Evolutionary conservation across 305 asterid species (phyloP), one percentile per base, ranked within the genome.

Genomic region (Rubia peregrina): DNA sequence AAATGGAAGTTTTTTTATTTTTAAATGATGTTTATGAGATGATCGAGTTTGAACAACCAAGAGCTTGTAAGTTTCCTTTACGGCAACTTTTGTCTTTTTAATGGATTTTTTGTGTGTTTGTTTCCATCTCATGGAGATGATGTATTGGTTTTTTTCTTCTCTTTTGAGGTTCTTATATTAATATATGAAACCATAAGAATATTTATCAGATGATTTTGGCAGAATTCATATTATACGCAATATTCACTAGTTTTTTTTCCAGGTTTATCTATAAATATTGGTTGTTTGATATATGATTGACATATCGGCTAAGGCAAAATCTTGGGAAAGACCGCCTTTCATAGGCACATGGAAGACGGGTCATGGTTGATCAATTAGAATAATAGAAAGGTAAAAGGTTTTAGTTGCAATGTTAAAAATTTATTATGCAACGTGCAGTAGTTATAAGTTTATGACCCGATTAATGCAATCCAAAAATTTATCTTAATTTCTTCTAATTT

Each of bases 51-150:
- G 67, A 55, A 56, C 38, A 55, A 36, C 61, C 4, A 67, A 24
- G 22, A n/a, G 42, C 10, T 68, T 68, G 73, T 38, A 63, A 74
- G 70, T 68, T 69, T 61, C 43, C 62, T 14, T 61, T 61, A 16
- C 21, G 30, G 43, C 12, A 63, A 49, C 56, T 48, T 48, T 48
- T 48, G 7, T 48, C 19, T 49, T 49, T 49, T 51, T 17, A 1
- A 48, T 2, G 61, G 41, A 24, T 11, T 44, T 6, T 44, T 24
- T 60, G 67, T 66, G 33, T 71, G 55, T 42, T 11, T 67, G 48
- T 49, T 74, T 42, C 59, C 59, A 51, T 51, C 59, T 51, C 59
- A 5, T 7, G 21, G 59, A 51, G 59, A 51, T 51, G 59, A 51
- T 51, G 59, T 51, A 49, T 51, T 51, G 22, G 6, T 51, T 17